phyloP scores from a whole-genome alignment of 768 basidiomycete species.

The Pilatotrama ljubarskyi region DNA sequence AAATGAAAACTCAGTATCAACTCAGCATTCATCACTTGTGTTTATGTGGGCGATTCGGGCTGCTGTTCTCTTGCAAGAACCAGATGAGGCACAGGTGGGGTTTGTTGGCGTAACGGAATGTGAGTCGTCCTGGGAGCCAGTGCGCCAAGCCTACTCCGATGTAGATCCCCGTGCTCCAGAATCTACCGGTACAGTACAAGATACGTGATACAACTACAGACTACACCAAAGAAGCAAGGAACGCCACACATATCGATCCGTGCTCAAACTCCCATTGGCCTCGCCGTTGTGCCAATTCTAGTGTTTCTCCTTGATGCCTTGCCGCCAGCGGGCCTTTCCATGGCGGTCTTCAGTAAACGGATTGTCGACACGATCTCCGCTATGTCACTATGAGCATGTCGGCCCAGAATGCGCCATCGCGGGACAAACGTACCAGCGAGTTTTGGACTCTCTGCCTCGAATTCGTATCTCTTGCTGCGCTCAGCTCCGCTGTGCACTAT shows the following conservation, averaged over 20 bases:
- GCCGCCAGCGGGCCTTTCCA: slow-evolving; percentile 66
- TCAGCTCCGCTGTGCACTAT: slow-evolving; percentile 70
- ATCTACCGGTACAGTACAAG: too few relatives aligned
- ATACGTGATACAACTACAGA: neutral
- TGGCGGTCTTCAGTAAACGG: slow-evolving; percentile 57
- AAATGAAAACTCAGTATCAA: too few relatives aligned
- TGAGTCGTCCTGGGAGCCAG: too few relatives aligned
- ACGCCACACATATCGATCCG: neutral
- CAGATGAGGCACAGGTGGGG: too few relatives aligned
- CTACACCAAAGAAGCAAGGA: too few relatives aligned
- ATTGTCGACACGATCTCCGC: slow-evolving; percentile 80
- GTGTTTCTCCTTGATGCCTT: slow-evolving; percentile 62
- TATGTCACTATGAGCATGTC: slow-evolving; percentile 25
- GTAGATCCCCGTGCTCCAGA: too few relatives aligned
- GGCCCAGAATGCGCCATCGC: neutral
- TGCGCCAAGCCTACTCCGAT: too few relatives aligned
- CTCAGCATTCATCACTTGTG: too few relatives aligned
- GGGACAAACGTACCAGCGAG: slow-evolving; percentile 62
- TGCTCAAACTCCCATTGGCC: slow-evolving; percentile 17
- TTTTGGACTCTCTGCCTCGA: slow-evolving; percentile 89
- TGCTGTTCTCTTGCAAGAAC: too few relatives aligned
- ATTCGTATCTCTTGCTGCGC: slow-evolving; percentile 91
- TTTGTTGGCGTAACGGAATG: too few relatives aligned
- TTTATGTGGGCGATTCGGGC: too few relatives aligned
- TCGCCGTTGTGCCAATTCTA: slow-evolving; percentile 7